Base-by-base conservation (phyloP, 2,329 filamentous ascomycete genomes). In the Helicocarpus griseus region DNA sequence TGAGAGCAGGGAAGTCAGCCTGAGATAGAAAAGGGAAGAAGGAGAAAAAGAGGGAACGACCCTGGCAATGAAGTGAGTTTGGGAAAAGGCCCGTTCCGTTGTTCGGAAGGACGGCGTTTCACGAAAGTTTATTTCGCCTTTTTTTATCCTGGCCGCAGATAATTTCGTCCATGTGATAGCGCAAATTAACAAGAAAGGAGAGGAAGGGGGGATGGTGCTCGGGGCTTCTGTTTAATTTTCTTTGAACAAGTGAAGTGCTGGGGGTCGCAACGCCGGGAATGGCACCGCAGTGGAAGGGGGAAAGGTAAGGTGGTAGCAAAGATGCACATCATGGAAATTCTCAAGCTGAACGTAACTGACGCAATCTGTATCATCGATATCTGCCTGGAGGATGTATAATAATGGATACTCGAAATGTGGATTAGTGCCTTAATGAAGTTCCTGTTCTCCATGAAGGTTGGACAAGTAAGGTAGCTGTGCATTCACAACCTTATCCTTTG, bases 291-390 rank as follows among this genome's bases (percentile, higher is more conserved):
- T 6, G 36, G 28, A 26, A 19, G 40, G 24, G 28, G n/a, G 17
- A 17, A 17, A 14, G 19, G 28, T 17, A 26, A 31, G n/a, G n/a
- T n/a, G n/a, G n/a, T n/a, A n/a, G n/a, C n/a, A 46, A 2, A 22
- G 19, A 14, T 31, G 5, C 8, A 46, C 29, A 33, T 46, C 21
- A 28, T 6, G 3, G 22, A 41, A 7, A 24, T 29, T 2, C 43
- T 29, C 43, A 35, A 46, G 31, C 17, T 46, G 31, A 22, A 46
- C 43, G 43, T 28, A 17, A 46, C 43, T 46, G 43, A 17, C 43
- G 43, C 17, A 31, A 46, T n/a, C 13, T 46, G 9, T 41, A 6
- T 21, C 28, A 24, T 22, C 4, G 17, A 33, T 21, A 14, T 28
- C 43, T 35, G 43, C 17, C 11, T 28, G 13, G 26, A 19, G 31